Conservation (phyloP, 352 stramenopile genomes). For the Blastocystis sp. region DNA sequence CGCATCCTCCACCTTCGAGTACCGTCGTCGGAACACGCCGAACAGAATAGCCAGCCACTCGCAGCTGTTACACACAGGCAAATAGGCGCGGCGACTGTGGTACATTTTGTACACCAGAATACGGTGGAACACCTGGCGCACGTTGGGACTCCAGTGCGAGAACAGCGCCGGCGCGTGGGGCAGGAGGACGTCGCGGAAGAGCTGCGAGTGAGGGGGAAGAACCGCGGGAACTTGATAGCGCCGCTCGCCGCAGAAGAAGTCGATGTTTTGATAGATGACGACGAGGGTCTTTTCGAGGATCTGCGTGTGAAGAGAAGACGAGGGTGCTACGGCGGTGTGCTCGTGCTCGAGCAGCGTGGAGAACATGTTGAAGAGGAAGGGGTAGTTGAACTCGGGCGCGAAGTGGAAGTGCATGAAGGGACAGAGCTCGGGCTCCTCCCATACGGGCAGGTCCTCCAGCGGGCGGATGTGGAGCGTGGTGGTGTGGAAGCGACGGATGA, state of each 20-base stretch:
- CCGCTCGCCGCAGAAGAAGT: constrained; percentile 40
- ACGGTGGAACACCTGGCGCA: constrained; percentile 40
- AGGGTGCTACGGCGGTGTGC: constrained; percentile 6
- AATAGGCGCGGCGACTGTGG: constrained; percentile 13
- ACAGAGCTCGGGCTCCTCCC: constrained; percentile 49
- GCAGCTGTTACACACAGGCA: constrained; percentile 47
- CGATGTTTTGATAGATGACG: constrained; percentile 53
- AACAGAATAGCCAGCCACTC: constrained; percentile 48
- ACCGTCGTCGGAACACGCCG: background rate
- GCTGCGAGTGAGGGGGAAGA: background rate
- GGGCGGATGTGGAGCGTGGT: constrained; percentile 20
- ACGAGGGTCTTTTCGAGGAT: constrained; percentile 62
- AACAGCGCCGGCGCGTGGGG: constrained; percentile 24
- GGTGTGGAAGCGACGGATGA: constrained; percentile 38
- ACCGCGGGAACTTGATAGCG: background rate
- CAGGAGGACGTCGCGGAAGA: constrained; percentile 51
- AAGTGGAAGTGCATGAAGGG: constrained; percentile 16
- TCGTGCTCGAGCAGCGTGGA: constrained; percentile 28
- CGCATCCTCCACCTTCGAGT: background rate
- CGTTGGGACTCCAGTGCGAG: constrained; percentile 30
- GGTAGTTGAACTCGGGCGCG: constrained; percentile 16
- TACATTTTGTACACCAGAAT: constrained; percentile 56
- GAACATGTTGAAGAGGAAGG: constrained; percentile 21
- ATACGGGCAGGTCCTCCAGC: constrained; percentile 36
- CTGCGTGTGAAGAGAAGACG: background rate